phyloP scores from a whole-genome alignment of 2,329 filamentous ascomycete genomes.

The Lachnum nothofagi region DNA sequence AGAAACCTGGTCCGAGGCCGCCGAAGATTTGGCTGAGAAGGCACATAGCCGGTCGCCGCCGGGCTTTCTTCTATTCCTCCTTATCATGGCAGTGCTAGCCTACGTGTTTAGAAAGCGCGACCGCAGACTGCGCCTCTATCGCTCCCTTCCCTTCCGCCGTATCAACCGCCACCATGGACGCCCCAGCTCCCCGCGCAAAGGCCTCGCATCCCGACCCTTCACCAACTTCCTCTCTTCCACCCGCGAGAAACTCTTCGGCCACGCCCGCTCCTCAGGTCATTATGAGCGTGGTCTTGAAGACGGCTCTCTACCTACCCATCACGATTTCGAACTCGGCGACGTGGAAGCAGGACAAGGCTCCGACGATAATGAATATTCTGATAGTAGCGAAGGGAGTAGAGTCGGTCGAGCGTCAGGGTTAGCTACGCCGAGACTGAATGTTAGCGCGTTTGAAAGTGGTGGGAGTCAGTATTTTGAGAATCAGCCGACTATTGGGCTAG shows the following conservation, averaged over 20 bases:
- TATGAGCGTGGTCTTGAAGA: slow-evolving; percentile 88
- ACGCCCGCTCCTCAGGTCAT: slow-evolving; percentile 43
- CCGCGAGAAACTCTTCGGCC: no score
- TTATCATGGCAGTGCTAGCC: slow-evolving; percentile 63
- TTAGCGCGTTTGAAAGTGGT: slow-evolving; percentile 44
- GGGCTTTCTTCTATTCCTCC: slow-evolving; percentile 69
- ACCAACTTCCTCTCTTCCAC: no score
- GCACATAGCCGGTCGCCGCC: slow-evolving; percentile 65
- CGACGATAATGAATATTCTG: slow-evolving; percentile 59
- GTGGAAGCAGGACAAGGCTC: slow-evolving; percentile 48
- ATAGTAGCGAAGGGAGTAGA: slow-evolving; percentile 52
- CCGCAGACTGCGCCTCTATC: slow-evolving; percentile 57
- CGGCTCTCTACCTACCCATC: slow-evolving; percentile 59
- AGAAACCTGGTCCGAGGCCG: slow-evolving; percentile 50
- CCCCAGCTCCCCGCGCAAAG: slow-evolving; percentile 45
- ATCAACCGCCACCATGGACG: slow-evolving; percentile 37
- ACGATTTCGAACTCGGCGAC: slow-evolving; percentile 73
- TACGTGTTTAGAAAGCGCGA: slow-evolving; percentile 79
- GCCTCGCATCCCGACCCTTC: no score
- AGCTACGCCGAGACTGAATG: slow-evolving; percentile 58
- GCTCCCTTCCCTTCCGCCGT: slow-evolving; percentile 42
- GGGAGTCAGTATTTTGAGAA: slow-evolving; percentile 27
- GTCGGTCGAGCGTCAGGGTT: slow-evolving; percentile 61
- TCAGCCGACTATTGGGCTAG: no score
- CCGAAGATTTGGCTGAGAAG: slow-evolving; percentile 58